A percentile compares a stretch with the other conserved stretches of the same genome.
These are phyloP conservation scores for Gossypium armourianum DNA, from an alignment of 441 rosid species.

Conservation along the genomic window DNA sequence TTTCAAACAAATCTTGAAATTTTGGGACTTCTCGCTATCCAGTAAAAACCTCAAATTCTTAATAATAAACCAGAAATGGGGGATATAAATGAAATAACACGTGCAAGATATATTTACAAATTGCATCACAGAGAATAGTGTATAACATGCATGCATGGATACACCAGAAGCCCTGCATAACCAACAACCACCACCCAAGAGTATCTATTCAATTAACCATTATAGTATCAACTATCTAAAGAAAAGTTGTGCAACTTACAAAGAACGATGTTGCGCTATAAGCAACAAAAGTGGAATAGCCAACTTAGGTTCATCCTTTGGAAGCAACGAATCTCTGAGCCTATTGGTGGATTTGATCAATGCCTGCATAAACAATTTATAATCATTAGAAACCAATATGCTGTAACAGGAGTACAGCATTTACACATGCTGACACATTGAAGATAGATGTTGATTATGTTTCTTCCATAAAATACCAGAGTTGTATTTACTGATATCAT, in stretches of 20 bases:
- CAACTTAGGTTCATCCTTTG: slow-evolving; percentile 91
- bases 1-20: background rate
- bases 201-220: background rate
- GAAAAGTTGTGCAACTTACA: slow-evolving; percentile 48
- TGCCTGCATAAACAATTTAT: slow-evolving; percentile 47
- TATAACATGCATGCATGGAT: background rate
- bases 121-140: background rate
- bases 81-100: background rate
- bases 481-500: background rate
- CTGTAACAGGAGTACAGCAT: background rate
- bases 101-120: background rate
- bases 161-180: background rate
- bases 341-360: slow-evolving; percentile 84
- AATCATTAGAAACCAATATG: background rate
- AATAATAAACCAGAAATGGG: background rate
- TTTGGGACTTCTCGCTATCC: background rate
- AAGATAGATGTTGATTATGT: background rate
- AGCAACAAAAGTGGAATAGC: slow-evolving; percentile 86
- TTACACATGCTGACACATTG: background rate
- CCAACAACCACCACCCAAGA: background rate
- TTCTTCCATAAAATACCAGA: background rate
- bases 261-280: slow-evolving; percentile 91
- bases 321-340: slow-evolving; percentile 81
- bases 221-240: slow-evolving; percentile 10
- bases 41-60: background rate